These are phyloP conservation scores for Zygosaccharomyces sapae DNA, from an alignment of 1,139 yeast species.

Conservation along the genomic window DNA sequence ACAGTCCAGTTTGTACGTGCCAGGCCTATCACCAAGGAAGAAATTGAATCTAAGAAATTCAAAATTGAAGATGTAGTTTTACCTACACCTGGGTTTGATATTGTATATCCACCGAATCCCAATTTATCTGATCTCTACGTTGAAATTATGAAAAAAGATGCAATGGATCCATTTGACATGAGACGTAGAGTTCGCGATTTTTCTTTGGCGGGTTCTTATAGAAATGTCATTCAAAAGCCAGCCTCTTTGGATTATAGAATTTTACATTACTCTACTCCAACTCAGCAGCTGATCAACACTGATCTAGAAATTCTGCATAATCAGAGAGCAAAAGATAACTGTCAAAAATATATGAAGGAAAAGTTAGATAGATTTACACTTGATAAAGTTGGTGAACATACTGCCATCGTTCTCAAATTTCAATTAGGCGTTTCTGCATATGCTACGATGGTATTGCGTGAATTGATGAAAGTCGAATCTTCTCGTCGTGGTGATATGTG, in stretches of 20 bases:
- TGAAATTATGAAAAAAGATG: conserved; percentile 73
- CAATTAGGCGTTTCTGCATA: conserved; percentile 83
- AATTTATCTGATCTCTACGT: conserved; percentile 59
- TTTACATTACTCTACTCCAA: conserved; percentile 56
- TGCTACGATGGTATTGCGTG: conserved; percentile 97
- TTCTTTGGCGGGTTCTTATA: conserved; percentile 86
- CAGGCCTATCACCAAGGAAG: conserved; percentile 67
- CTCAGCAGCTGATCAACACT: conserved; percentile 71
- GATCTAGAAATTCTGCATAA: conserved; percentile 67
- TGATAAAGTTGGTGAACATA: conserved; percentile 48
- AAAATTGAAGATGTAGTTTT: conserved; percentile 79
- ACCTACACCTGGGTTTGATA: conserved; percentile 93
- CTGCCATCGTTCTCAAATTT: conserved; percentile 72
- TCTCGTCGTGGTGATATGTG: conserved; percentile 58
- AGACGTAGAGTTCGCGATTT: conserved; percentile 80
- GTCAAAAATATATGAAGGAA: conserved; percentile 35
- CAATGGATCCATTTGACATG: conserved; percentile 82
- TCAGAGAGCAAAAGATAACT: conserved; percentile 37
- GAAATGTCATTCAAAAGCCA: conserved; percentile 68
- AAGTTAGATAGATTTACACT: conserved; percentile 37
- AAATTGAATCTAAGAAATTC: conserved; percentile 54
- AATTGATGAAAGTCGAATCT: conserved; percentile 80
- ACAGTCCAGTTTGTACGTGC: conserved; percentile 56
- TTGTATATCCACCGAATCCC: conserved; percentile 71
- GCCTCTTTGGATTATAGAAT: conserved; percentile 57